Evolutionary conservation across 2,329 filamentous ascomycete species (phyloP), one percentile per base, ranked within the genome.

Genomic region (Lachnellula cervina): DNA sequence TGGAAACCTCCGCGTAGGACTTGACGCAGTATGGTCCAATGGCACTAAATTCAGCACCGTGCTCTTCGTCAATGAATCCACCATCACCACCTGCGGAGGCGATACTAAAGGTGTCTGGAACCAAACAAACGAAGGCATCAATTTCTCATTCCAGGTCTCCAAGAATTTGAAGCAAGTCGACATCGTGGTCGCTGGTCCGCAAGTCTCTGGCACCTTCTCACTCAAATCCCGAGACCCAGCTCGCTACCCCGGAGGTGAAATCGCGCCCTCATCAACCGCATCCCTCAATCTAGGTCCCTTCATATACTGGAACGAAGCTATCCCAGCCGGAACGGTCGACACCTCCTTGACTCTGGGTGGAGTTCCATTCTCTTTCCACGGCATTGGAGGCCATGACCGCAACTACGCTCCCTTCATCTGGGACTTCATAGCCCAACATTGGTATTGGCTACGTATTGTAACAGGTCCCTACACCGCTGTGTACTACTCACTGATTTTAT

Each of bases 231-330:
- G 32, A 6, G 19, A 42, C 32, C 53, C 43, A 17, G 48, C 53
- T 51, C 53, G 43, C n/a, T 55, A 55, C 35, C 53, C 53, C 32
- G 23, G n/a, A 23, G 53, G 53, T 8, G 32, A 19, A 34, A 8
- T 51, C 1, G 47, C 19, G 34, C 47, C 42, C 2, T 55, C 48
- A 28, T 5, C 25, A 14, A 32, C 35, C 5, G 34, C 42, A 38
- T 55, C 52, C 4, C 35, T 55, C 3, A 28, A 32, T 42, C 38
- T 55, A 6, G 48, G 23, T 16, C 53, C 53, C 19, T 8, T 28
- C 8, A 23, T 50, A 16, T 51, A 48, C n/a, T 55, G 43, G 53
- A 51, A 42, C 19, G 53, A 55, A 32, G 19, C 53, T 19, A 46
- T 42, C 19, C 47, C 48, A 13, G 50, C 48, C 4, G 48, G 48